Base-by-base conservation (phyloP, 2,329 filamentous ascomycete species). In the Alternaria gaisen region DNA sequence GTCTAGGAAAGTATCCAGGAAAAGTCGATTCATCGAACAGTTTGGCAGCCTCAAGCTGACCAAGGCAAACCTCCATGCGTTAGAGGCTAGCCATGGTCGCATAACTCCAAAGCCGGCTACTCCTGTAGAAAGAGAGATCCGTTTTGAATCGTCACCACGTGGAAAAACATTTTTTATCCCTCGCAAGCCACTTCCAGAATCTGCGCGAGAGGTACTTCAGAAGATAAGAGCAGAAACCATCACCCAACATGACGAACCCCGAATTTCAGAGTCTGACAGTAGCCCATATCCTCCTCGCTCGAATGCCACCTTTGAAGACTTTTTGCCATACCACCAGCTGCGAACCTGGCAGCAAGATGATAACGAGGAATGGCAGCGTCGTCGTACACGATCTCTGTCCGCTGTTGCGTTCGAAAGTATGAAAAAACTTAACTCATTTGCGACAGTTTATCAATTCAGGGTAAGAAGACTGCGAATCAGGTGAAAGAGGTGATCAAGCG, bases 291-390 rank as follows among this genome's bases (percentile, higher is more conserved):
- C 42, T 5, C 20, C 26, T 32, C 43, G 38, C 22, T 26, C 28
- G 2, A 42, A 24, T 24, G 54, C 57, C 10, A 24, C 11, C 20
- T 56, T 60, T 22, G 46, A 48, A 12, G 51, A 51, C n/a, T 42
- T 60, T 14, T 20, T 60, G 32, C 43, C 36, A 2, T 22, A 26
- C 5, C 30, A 56, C 10, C 43, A 56, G 5, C 5, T 56, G 11
- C 11, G 34, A 30, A 56, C 57, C 2, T 56, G 57, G 57, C 51
- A 60, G 3, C 18, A 50, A 22, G 43, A 50, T n/a, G 57, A 60
- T 5, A 43, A 51, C 4, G 30, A 54, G 18, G 43, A 43, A 2
- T 51, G 38, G 32, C 42, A 56, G 32, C 10, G 36, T 22, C 34
- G n/a, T 11, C 16, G 22, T 26, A 24, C 32, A 6, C 50, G 30